A percentile compares a stretch with the other conserved stretches of the same genome.
phyloP scores from a whole-genome alignment of 2,329 filamentous ascomycete genomes.

The Diaporthe sp. region DNA sequence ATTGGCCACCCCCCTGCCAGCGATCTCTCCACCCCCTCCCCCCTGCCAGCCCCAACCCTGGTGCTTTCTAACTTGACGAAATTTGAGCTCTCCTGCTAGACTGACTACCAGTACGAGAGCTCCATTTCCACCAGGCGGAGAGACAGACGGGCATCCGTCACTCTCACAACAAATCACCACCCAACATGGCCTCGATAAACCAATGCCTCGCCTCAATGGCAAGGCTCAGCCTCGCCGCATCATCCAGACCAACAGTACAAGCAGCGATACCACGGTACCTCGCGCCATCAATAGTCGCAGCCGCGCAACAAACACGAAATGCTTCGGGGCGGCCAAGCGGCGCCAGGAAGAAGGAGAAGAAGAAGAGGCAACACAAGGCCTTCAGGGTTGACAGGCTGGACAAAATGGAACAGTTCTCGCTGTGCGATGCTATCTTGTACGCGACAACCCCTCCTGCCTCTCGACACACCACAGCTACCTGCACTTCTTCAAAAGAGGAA shows the following conservation, averaged over 20 bases:
- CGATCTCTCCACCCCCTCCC: no score
- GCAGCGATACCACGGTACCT: slow-evolving; percentile 60
- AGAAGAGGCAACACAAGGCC: slow-evolving; percentile 71
- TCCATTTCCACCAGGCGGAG: neutral
- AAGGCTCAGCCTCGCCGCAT: slow-evolving; percentile 56
- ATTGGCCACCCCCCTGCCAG: neutral
- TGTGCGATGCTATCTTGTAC: slow-evolving; percentile 94
- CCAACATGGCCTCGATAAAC: slow-evolving; percentile 61
- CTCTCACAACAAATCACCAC: neutral
- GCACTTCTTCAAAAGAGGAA: neutral
- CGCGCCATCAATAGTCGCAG: slow-evolving; percentile 54
- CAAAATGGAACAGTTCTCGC: slow-evolving; percentile 77
- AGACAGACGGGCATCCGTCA: neutral
- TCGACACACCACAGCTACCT: neutral
- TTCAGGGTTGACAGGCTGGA: slow-evolving; percentile 75
- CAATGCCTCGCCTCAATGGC: slow-evolving; percentile 66
- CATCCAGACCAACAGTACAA: slow-evolving; percentile 52
- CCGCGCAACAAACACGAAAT: slow-evolving; percentile 53
- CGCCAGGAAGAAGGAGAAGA: slow-evolving; percentile 66
- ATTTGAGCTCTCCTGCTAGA: slow-evolving; percentile 27
- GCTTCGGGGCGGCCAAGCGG: slow-evolving; percentile 50
- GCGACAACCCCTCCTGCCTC: slow-evolving; percentile 37
- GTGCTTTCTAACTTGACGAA: slow-evolving; percentile 8
- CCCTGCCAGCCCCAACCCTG: neutral
- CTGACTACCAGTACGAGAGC: neutral